Conservation (phyloP, 768 basidiomycete species). For the Lactarius indigo region DNA sequence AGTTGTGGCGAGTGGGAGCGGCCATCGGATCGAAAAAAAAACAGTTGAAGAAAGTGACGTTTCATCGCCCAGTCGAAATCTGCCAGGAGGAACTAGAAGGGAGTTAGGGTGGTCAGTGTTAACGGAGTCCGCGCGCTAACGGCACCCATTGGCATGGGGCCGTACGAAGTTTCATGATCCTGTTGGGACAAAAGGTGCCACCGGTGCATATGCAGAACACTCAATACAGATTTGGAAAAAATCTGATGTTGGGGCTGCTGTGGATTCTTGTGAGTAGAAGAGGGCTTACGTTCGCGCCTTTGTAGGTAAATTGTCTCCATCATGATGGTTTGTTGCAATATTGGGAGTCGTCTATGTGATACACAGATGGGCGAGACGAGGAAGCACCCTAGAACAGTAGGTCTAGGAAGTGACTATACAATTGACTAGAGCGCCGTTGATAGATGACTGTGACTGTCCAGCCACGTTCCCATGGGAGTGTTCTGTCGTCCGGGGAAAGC, state of each 20-base stretch:
- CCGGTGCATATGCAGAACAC: neutral
- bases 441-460: neutral
- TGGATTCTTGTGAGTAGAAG: slow-evolving; percentile 10
- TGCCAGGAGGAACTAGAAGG: neutral
- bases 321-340: neutral
- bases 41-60: neutral
- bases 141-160: slow-evolving; percentile 5
- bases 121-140: neutral
- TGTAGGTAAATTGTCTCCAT: neutral
- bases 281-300: neutral
- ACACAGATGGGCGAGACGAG: neutral
- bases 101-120: neutral
- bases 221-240: slow-evolving; percentile 3
- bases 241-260: slow-evolving; percentile 8
- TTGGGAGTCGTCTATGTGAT: slow-evolving; percentile 10
- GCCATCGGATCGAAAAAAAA: neutral
- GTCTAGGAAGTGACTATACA: neutral
- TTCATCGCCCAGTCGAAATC: neutral
- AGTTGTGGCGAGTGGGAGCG: neutral
- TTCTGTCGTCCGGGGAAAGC: slow-evolving; percentile 1
- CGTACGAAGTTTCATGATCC: slow-evolving; percentile 18
- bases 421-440: slow-evolving; percentile 4
- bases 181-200: neutral
- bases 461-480: slow-evolving; percentile 16
- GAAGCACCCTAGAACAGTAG: neutral